These are phyloP conservation scores for Epichloe sp. DNA, from an alignment of 2,329 filamentous ascomycete genomes.

Conservation along the genomic window DNA sequence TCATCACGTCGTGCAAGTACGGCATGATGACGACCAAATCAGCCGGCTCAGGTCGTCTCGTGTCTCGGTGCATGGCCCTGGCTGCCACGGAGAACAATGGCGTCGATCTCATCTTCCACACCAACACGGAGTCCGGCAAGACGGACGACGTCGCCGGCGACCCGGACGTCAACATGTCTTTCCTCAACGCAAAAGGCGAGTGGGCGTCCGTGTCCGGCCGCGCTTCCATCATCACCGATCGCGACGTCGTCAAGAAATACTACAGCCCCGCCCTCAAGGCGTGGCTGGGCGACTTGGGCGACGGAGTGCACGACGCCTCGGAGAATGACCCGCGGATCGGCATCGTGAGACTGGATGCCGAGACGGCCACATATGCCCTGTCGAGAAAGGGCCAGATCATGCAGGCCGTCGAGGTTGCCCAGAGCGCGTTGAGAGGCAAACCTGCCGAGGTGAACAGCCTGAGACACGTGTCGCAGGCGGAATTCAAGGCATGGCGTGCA, in stretches of 20 bases:
- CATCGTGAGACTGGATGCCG: slow-evolving; percentile 62
- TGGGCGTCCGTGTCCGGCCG: slow-evolving; percentile 80
- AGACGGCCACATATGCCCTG: slow-evolving; percentile 60
- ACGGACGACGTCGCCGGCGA: slow-evolving; percentile 65
- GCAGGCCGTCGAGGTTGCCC: slow-evolving; percentile 56
- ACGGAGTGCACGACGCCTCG: slow-evolving; percentile 71
- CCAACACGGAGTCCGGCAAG: slow-evolving; percentile 83
- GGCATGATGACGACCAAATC: slow-evolving; percentile 80
- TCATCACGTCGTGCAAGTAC: slow-evolving; percentile 64
- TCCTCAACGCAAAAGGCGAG: slow-evolving; percentile 62
- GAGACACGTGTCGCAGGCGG: slow-evolving; percentile 55
- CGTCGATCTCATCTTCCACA: slow-evolving; percentile 78
- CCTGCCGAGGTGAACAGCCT: slow-evolving; percentile 62
- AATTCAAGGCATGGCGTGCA: slow-evolving; percentile 46
- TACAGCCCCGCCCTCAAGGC: slow-evolving; percentile 64
- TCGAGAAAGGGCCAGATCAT: slow-evolving; percentile 49
- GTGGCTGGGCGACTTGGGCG: slow-evolving; percentile 76
- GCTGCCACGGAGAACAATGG: slow-evolving; percentile 69
- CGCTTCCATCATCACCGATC: slow-evolving; percentile 57
- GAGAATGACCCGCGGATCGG: slow-evolving; percentile 72
- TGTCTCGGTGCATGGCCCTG: slow-evolving; percentile 77
- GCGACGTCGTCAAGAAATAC: slow-evolving; percentile 55
- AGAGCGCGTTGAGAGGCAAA: slow-evolving; percentile 61
- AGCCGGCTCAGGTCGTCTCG: slow-evolving; percentile 49
- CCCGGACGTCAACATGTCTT: slow-evolving; percentile 66